These are phyloP conservation scores for Erodium texanum DNA, from an alignment of 441 rosid species.

Conservation along the genomic window DNA sequence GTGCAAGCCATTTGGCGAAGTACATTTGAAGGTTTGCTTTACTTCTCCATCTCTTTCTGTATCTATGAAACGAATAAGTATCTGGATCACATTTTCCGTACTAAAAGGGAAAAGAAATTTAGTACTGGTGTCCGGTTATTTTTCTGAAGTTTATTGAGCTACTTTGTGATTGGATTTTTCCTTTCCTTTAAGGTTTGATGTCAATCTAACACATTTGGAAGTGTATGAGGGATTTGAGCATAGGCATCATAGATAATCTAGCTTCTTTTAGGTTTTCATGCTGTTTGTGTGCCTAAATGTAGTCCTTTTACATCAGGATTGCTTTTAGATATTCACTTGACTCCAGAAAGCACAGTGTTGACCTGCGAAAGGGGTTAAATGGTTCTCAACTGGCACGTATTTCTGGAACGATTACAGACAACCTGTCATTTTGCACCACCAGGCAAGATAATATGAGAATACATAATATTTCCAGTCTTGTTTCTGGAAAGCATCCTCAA, in stretches of 20 bases:
- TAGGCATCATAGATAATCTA: not conserved
- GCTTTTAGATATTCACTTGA: not conserved
- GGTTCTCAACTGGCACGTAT: not conserved
- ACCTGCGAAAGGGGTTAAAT: not conserved
- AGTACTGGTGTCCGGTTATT: too few relatives aligned
- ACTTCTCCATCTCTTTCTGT: not conserved
- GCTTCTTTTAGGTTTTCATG: not conserved
- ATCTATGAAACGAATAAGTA: not conserved
- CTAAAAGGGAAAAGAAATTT: not conserved
- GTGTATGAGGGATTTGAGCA: not conserved
- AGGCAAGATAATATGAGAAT: not conserved
- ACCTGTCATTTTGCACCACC: not conserved
- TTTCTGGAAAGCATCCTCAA: not conserved
- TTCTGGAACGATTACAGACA: not conserved
- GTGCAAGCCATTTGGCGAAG: slow-evolving; percentile 71
- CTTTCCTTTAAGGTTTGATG: not conserved
- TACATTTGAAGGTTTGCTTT: slow-evolving; percentile 69
- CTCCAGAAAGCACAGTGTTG: not conserved
- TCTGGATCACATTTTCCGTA: too few relatives aligned
- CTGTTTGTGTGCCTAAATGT: not conserved
- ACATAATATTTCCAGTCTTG: not conserved
- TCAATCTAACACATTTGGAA: not conserved
- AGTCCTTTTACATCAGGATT: not conserved
- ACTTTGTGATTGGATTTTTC: not conserved
- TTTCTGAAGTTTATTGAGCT: not conserved